Percentiles rank a stretch among this genome's conserved stretches.
These are phyloP conservation scores for Paralagenidium karlingii DNA, from an alignment of 352 stramenopile genomes.

Conservation along the genomic window DNA sequence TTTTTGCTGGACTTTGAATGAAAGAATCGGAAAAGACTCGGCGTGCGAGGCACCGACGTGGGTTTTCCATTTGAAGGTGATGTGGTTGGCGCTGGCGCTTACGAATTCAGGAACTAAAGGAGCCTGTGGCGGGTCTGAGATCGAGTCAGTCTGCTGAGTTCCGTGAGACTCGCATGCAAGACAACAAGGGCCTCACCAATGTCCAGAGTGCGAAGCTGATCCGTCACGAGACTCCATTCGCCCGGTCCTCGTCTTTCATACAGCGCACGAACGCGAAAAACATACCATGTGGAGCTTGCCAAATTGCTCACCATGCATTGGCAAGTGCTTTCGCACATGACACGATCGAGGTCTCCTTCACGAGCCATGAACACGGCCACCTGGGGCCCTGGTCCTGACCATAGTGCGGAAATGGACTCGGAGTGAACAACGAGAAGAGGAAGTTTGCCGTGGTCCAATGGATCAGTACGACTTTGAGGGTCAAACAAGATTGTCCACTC, in stretches of 20 bases:
- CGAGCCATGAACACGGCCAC: constrained; percentile 29
- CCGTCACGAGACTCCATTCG: constrained; percentile 33
- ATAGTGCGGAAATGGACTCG: constrained; percentile 32
- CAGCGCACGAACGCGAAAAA: constrained; percentile 35
- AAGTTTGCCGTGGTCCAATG: constrained; percentile 14
- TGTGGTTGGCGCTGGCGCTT: constrained; percentile 9
- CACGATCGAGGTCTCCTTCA: constrained; percentile 7
- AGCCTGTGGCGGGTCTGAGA: constrained; percentile 15
- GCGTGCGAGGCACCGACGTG: neutral
- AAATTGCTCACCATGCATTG: constrained; percentile 9
- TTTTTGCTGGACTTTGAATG: constrained; percentile 35
- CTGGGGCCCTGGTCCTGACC: constrained; percentile 30
- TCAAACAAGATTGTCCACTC: constrained; percentile 56
- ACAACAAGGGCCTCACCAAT: constrained; percentile 11
- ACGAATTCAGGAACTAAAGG: constrained; percentile 29
- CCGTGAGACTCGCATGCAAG: neutral
- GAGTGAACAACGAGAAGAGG: constrained; percentile 35
- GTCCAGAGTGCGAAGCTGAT: constrained; percentile 15
- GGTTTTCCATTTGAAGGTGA: constrained; percentile 33
- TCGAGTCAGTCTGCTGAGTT: neutral
- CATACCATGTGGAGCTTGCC: constrained; percentile 14
- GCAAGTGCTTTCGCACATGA: constrained; percentile 15
- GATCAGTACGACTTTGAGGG: neutral
- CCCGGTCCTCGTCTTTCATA: constrained; percentile 24
- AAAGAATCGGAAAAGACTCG: constrained; percentile 20